Conservation (phyloP, 306 rosid genomes). For the Macrotyloma uniflorum region DNA sequence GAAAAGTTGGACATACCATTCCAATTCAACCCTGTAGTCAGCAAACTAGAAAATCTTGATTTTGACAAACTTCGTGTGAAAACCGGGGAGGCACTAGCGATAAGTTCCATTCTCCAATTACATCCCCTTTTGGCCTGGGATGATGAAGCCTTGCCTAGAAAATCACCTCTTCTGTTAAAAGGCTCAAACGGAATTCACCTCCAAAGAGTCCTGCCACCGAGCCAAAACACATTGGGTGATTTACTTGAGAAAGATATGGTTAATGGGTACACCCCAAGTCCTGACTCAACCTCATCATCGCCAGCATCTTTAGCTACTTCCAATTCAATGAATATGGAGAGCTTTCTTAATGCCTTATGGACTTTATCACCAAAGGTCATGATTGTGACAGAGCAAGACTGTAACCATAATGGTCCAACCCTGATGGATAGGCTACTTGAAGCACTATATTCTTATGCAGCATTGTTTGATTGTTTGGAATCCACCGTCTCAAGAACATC, state of each 20-base stretch:
- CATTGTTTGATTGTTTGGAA: constrained; percentile 42
- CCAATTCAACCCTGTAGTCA: constrained; percentile 56
- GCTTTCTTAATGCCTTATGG: constrained; percentile 30
- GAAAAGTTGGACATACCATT: constrained; percentile 83
- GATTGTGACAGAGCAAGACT: constrained; percentile 43
- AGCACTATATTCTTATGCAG: constrained; percentile 41
- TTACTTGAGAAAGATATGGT: constrained; percentile 27
- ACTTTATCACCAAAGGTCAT: constrained; percentile 37
- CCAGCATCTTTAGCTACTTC: constrained; percentile 23
- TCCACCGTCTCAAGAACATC: constrained; percentile 36
- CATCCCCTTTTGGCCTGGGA: constrained; percentile 37
- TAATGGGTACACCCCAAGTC: constrained; percentile 10
- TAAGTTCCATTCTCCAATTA: constrained; percentile 37
- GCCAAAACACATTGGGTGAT: constrained; percentile 32
- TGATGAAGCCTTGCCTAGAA: constrained; percentile 27
- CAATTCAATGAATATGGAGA: constrained; percentile 34
- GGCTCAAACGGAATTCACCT: constrained; percentile 24
- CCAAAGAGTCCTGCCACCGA: constrained; percentile 6
- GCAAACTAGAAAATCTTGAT: constrained; percentile 35
- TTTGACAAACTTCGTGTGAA: constrained; percentile 41
- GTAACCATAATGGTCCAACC: constrained; percentile 28
- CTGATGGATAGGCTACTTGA: constrained; percentile 39
- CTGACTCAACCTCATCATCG: constrained; percentile 28
- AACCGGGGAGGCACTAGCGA: constrained; percentile 43
- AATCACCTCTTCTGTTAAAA: constrained; percentile 27